These are phyloP conservation scores for Asterella californica DNA, from an alignment of 225 moss, liverwort and hornwort genomes.

Conservation along the genomic window DNA sequence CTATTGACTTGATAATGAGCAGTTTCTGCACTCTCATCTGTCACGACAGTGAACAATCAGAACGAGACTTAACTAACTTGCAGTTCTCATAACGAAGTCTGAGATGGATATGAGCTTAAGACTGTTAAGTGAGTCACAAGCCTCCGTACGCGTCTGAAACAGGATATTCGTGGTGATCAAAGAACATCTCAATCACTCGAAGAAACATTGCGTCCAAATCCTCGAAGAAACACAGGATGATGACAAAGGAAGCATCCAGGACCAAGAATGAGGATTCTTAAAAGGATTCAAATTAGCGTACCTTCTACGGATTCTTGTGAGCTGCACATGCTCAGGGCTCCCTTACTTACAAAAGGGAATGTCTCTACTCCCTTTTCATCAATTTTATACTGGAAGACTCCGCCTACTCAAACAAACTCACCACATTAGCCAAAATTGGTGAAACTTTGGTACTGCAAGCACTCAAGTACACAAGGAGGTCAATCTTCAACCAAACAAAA, in stretches of 20 bases:
- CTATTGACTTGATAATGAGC: conserved; percentile 5
- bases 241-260: neutral
- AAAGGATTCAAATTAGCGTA: neutral
- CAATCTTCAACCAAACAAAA: neutral
- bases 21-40: conserved; percentile 15
- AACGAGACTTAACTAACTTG: neutral
- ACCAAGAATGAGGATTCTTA: neutral
- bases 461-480: neutral
- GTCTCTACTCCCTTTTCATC: conserved; percentile 43
- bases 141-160: neutral
- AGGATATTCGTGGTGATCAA: neutral
- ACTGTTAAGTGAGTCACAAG: neutral
- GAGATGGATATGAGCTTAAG: neutral
- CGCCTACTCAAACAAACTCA: conserved; percentile 15
- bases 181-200: neutral
- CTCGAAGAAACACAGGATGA: neutral
- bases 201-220: neutral
- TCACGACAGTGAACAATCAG: neutral
- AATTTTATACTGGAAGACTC: conserved; percentile 39
- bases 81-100: neutral
- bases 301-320: conserved; percentile 13
- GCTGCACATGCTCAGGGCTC: conserved; percentile 36
- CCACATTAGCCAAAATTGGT: neutral
- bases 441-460: neutral
- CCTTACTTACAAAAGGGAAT: conserved; percentile 39